Conservation (phyloP, 768 basidiomycete genomes). For the Russula sp. region DNA sequence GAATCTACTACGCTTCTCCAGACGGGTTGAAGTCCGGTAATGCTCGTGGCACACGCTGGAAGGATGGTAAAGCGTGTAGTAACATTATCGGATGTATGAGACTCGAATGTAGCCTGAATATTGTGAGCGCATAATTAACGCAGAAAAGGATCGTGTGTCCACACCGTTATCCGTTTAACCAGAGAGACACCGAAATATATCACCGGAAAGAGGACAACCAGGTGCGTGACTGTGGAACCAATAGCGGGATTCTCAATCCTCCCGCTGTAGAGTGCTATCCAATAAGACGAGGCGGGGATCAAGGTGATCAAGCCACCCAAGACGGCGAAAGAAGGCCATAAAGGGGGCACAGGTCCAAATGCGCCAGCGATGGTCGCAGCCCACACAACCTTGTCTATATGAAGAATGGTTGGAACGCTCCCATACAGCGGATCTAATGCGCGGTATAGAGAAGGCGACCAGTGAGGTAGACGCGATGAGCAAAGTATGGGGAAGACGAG, state of each 20-base stretch:
- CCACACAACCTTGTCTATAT: conserved; percentile 45
- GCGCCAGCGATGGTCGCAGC: conserved; percentile 37
- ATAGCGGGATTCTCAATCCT: conserved; percentile 49
- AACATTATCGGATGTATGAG: conserved; percentile 4
- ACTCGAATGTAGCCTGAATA: conserved; percentile 24
- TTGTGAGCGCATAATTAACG: neutral
- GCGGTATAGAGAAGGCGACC: conserved; percentile 56
- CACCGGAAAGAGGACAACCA: conserved; percentile 54
- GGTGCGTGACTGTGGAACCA: conserved; percentile 61
- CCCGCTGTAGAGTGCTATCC: conserved; percentile 58
- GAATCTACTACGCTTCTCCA: conserved; percentile 22
- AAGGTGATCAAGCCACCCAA: conserved; percentile 43
- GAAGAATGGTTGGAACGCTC: conserved; percentile 49
- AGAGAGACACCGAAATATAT: conserved; percentile 50
- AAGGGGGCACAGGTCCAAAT: conserved; percentile 38
- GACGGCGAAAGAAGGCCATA: conserved; percentile 38
- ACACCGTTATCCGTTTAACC: conserved; percentile 43
- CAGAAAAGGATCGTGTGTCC: conserved; percentile 27
- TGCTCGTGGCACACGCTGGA: conserved; percentile 28
- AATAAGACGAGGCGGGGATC: conserved; percentile 64
- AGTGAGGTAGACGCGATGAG: conserved; percentile 47
- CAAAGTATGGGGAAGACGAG: conserved; percentile 35
- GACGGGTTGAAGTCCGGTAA: conserved; percentile 21
- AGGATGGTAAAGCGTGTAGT: conserved; percentile 27
- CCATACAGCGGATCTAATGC: conserved; percentile 70